A percentile compares a stretch with the other conserved stretches of the same genome.
Conservation (phyloP, 306 rosid genomes). For the Cicer judaicum region DNA sequence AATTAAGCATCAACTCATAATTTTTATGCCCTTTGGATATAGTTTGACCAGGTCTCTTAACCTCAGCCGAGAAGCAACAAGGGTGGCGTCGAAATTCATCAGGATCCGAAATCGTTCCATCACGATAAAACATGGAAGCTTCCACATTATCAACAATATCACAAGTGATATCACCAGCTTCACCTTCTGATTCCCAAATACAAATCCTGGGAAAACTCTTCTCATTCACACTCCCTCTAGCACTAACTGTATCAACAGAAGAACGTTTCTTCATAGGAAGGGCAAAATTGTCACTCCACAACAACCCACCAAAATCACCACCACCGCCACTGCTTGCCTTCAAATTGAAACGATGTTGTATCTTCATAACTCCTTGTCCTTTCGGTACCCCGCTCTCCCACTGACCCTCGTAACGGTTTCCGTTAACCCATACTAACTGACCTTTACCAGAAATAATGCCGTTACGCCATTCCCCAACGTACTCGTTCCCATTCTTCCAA, state of each 20-base stretch:
- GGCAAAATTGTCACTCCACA: conserved; percentile 57
- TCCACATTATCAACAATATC: conserved; percentile 95
- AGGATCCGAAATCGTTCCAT: conserved; percentile 58
- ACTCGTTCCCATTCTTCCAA: conserved; percentile 87
- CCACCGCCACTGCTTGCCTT: conserved; percentile 49
- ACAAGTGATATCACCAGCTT: conserved; percentile 95
- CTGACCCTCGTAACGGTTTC: conserved; percentile 81
- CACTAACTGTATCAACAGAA: conserved; percentile 64
- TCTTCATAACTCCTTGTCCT: conserved; percentile 58
- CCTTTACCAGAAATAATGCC: conserved; percentile 90
- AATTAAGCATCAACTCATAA: conserved; percentile 95
- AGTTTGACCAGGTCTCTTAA: conserved; percentile 83
- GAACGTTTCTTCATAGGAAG: conserved; percentile 66
- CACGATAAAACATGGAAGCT: conserved; percentile 86
- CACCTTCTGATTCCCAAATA: conserved; percentile 99
- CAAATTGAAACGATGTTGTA: conserved; percentile 33
- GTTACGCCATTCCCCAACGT: conserved; percentile 84
- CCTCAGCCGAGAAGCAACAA: conserved; percentile 64
- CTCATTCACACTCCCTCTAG: conserved; percentile 67
- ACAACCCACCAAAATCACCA: conserved; percentile 44
- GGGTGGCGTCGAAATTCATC: conserved; percentile 65
- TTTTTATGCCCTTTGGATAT: conserved; percentile 90
- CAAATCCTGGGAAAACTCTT: conserved; percentile 92
- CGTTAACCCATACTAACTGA: conserved; percentile 74
- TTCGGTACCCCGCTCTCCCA: conserved; percentile 92